Base-by-base conservation (phyloP, 2,329 filamentous ascomycete species). In the Microsporum audouinii region DNA sequence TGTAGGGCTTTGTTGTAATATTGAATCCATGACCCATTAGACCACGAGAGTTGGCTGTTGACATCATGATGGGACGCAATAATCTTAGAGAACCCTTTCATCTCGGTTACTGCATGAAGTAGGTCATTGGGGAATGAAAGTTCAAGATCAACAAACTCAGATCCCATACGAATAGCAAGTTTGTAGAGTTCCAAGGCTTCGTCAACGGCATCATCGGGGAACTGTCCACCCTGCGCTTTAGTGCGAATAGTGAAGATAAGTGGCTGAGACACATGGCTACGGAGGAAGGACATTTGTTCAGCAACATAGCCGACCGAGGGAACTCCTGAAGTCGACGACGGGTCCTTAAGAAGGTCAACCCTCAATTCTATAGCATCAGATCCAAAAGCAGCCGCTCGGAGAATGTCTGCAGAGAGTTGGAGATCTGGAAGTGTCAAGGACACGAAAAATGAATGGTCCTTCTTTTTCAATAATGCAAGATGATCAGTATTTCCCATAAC, bases 1-100 rank as follows among this genome's bases (percentile, higher is more conserved):
- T 95, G 88, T 12, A 96, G 78, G 14, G 92, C 92, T 69, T 85
- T 85, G 75, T 96, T 96, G 79, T 95, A 97, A 75, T 85, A 87
- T 33, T 86, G 82, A 61, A 94, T 85, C 92, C 94, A 99, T 0
- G 89, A 89, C n/a, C 89, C 90, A 67, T 95, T 91, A 65, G 81
- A 85, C 94, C 94, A 99, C 1, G 89, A 92, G 17, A 97, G 78
- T 27, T 80, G 79, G 6, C 87, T 87, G 61, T 82, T 77, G 0
- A 91, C 89, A 71, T 99, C 94, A 72, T 99, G 94, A 72, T 99
- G 92, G 0, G 94, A 99, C 6, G 92, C 91, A 68, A 99, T 95
- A 70, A 99, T 88, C 64, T 85, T 87, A 0, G 89, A 90, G 65
- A 82, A 80, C 1, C 87, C 86, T 71, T 89, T 88, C 65, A 80